phyloP scores from a whole-genome alignment of 805 yeast species.

The Hanseniaspora nectarophila region DNA sequence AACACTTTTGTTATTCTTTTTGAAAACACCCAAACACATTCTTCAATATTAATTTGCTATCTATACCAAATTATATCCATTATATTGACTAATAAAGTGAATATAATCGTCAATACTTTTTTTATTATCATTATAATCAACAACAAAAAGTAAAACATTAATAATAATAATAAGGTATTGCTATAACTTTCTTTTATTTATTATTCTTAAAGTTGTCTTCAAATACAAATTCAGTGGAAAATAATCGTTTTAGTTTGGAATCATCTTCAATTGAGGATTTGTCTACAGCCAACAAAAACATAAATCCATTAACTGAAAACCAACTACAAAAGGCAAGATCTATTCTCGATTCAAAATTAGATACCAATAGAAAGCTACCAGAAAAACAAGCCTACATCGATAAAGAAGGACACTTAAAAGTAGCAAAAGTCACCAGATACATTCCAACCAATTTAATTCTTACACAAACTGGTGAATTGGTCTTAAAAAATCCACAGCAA shows the following conservation, averaged over 20 bases:
- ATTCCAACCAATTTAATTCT: slow-evolving; percentile 11
- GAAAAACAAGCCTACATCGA: slow-evolving; percentile 12
- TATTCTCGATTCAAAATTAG: slow-evolving; percentile 5
- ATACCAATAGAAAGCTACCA: slow-evolving; percentile 6
- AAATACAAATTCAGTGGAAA: neutral
- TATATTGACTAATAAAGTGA: no score
- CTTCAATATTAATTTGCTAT: no score
- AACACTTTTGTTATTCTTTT: no score
- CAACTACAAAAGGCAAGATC: slow-evolving; percentile 6
- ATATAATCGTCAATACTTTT: no score
- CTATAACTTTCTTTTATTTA: no score
- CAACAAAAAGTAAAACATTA: no score
- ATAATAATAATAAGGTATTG: no score
- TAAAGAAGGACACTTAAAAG: slow-evolving; percentile 11
- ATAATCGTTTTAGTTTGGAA: neutral
- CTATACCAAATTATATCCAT: no score
- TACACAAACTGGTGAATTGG: slow-evolving; percentile 12
- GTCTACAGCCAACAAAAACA: neutral
- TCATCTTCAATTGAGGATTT: neutral
- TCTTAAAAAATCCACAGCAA: slow-evolving; percentile 12
- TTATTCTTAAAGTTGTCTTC: slow-evolving; percentile 32
- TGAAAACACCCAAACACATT: no score
- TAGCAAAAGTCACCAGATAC: slow-evolving; percentile 11
- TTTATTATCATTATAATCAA: no score
- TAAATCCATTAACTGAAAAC: neutral